A percentile compares a stretch with the other conserved stretches of the same genome.
These are phyloP conservation scores for Drechmeria coniospora DNA, from an alignment of 2,329 filamentous ascomycete species.

Conservation along the genomic window DNA sequence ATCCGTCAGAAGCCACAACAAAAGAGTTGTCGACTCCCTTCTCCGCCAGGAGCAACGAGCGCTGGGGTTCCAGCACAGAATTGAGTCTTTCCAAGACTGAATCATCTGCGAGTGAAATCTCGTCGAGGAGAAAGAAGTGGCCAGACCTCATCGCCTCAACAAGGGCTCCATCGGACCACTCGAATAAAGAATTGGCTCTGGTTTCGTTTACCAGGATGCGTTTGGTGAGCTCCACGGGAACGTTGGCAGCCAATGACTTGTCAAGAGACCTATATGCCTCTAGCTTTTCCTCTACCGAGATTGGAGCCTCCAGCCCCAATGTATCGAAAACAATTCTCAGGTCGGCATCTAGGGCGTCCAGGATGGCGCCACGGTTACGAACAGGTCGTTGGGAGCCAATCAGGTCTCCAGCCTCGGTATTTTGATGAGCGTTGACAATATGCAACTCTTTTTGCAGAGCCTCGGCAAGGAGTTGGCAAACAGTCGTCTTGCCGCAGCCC, in stretches of 20 bases:
- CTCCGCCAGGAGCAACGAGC: conserved; percentile 79
- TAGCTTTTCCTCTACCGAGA: conserved; percentile 39
- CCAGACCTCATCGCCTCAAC: conserved; percentile 87
- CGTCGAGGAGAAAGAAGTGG: conserved; percentile 84
- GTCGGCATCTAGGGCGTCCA: conserved; percentile 49
- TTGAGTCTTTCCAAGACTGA: conserved; percentile 93
- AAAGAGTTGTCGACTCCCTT: conserved; percentile 78
- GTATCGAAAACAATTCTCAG: conserved; percentile 31
- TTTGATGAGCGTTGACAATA: conserved; percentile 95
- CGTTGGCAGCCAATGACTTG: conserved; percentile 27
- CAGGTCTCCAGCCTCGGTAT: conserved; percentile 91
- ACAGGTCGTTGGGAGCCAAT: conserved; percentile 91
- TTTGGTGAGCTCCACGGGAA: conserved; percentile 33
- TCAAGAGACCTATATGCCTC: conserved; percentile 36
- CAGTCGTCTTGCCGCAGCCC: conserved; percentile 93
- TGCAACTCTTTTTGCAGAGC: conserved; percentile 61
- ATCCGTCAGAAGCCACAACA: conserved; percentile 59
- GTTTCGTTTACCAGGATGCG: conserved; percentile 32
- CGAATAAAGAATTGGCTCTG: conserved; percentile 74
- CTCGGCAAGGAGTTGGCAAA: conserved; percentile 83
- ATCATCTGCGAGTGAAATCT: conserved; percentile 95
- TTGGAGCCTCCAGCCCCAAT: conserved; percentile 23
- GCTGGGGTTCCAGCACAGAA: conserved; percentile 80
- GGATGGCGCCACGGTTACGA: conserved; percentile 63
- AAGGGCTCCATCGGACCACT: conserved; percentile 90